phyloP scores from a whole-genome alignment of 2,329 filamentous ascomycete species.

The Cladosporium sp. region DNA sequence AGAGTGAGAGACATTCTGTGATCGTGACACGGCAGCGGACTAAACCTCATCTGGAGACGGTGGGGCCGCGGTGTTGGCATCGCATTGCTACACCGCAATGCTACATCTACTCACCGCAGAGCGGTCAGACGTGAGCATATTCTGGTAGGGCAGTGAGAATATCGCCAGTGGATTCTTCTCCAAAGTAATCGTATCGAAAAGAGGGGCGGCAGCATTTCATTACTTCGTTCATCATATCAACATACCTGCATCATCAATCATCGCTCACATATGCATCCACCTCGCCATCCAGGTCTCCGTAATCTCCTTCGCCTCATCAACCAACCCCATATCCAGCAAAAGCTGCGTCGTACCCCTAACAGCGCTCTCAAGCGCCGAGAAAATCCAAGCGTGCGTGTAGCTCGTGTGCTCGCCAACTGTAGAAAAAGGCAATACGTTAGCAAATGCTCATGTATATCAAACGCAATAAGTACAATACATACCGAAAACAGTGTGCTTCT shows the following conservation, averaged over 20 bases:
- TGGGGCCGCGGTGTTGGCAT: no score
- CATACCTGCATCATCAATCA: neutral
- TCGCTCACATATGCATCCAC: conserved; percentile 51
- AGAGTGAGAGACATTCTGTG: no score
- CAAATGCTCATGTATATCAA: neutral
- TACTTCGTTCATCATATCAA: neutral
- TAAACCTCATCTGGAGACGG: no score
- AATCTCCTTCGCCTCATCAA: conserved; percentile 68
- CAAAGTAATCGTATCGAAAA: no score
- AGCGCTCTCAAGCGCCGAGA: conserved; percentile 65
- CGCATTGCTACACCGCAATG: neutral
- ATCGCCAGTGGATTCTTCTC: no score
- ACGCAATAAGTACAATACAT: neutral
- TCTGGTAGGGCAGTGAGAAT: no score
- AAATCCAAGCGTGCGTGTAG: conserved; percentile 72
- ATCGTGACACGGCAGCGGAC: no score
- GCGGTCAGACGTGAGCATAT: no score
- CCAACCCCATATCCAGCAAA: conserved; percentile 63
- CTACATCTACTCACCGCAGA: no score
- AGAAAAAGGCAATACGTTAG: neutral
- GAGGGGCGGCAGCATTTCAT: neutral
- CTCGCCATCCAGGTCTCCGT: conserved; percentile 68
- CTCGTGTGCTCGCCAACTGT: conserved; percentile 60
- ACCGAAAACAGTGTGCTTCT: conserved; percentile 65
- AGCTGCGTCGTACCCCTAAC: conserved; percentile 66